Percentiles rank a stretch among this genome's conserved stretches.
These are phyloP conservation scores for Ascochyta clinopodiicola DNA, from an alignment of 2,329 filamentous ascomycete genomes.

Conservation along the genomic window DNA sequence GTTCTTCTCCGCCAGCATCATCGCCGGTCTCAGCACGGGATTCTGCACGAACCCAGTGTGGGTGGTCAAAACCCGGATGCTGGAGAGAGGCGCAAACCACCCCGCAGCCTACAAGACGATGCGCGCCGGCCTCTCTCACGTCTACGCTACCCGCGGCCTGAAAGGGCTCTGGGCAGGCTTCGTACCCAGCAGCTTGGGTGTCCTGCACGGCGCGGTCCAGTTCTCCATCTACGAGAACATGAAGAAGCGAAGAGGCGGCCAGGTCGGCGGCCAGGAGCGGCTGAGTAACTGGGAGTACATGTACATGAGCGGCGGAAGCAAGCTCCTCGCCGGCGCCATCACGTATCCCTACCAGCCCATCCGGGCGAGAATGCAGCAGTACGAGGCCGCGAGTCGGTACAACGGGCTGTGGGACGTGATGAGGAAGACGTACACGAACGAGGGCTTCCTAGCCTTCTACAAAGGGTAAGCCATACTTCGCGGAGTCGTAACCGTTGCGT, in stretches of 20 bases:
- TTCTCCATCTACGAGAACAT: conserved; percentile 91
- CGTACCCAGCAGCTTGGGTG: conserved; percentile 80
- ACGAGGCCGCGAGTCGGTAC: conserved; percentile 78
- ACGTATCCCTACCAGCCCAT: conserved; percentile 98
- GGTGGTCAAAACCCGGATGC: conserved; percentile 98
- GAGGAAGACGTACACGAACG: conserved; percentile 75
- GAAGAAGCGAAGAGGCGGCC: conserved; percentile 64
- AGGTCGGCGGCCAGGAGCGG: conserved; percentile 44
- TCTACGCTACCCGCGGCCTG: conserved; percentile 75
- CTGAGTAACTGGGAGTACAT: conserved; percentile 79
- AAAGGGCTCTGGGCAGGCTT: conserved; percentile 88
- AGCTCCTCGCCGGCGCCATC: conserved; percentile 84
- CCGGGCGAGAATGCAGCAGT: conserved; percentile 85
- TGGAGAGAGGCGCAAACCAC: conserved; percentile 77
- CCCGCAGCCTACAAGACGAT: conserved; percentile 84
- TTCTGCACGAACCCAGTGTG: conserved; percentile 92
- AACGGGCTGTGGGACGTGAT: conserved; percentile 75
- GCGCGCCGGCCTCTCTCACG: conserved; percentile 69
- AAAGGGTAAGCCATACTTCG: conserved; percentile 63
- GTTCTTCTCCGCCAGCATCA: conserved; percentile 79
- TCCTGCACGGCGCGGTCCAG: conserved; percentile 91
- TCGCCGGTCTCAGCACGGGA: conserved; percentile 73
- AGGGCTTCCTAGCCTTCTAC: conserved; percentile 86
- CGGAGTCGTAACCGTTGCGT: conserved; percentile 15
- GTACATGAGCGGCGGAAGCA: conserved; percentile 79